Base-by-base conservation (phyloP, 73 alveolate species). In the Tetrahymena elliotti region DNA sequence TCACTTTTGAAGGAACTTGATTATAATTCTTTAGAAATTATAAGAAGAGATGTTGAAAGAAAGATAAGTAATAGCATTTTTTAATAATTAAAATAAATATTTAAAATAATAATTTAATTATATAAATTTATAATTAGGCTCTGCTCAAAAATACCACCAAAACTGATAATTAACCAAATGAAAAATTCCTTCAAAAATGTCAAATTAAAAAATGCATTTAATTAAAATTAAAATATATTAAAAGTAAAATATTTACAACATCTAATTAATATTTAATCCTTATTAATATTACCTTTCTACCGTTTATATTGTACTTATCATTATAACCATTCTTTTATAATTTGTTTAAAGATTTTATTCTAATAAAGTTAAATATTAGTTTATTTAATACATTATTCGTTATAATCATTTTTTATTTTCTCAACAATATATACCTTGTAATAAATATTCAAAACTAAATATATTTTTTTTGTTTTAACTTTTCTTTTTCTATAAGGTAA, bases 1-100 rank as follows among this genome's bases (percentile, higher is more conserved):
- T 98, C 98, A 34, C 94, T 98, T 47, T 93, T 98, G 31, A 98
- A 98, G 94, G 99, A 98, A 93, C 95, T 98, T 16, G 99, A 98
- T 83, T 98, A 98, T 83, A 93, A 88, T 35, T 97, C 98, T 54
- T 88, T 98, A n/a, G 99, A 98, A 96, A 38, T 97, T 27, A 98
- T 97, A 20, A 96, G 95, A 92, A 97, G 98, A 96, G 99, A 98
- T 35, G 96, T 98, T 84, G 98, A 98, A 31, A 98, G 96, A 93
- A 97, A 97, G 68, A 88, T 98, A 92, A 38, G 94, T 38, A 68
- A 82, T 3, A 3, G 11, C 38, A 68, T 10, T 68, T 68, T 6
- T 0, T 10, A 24, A 31, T 31, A 8, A 68, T n/a, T n/a, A 2
- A n/a, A 20, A 53, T 8, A 53, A 2, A 10, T 53, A 2, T 8